Conservation (phyloP, 805 yeast species). For the Ogataea siamensis region DNA sequence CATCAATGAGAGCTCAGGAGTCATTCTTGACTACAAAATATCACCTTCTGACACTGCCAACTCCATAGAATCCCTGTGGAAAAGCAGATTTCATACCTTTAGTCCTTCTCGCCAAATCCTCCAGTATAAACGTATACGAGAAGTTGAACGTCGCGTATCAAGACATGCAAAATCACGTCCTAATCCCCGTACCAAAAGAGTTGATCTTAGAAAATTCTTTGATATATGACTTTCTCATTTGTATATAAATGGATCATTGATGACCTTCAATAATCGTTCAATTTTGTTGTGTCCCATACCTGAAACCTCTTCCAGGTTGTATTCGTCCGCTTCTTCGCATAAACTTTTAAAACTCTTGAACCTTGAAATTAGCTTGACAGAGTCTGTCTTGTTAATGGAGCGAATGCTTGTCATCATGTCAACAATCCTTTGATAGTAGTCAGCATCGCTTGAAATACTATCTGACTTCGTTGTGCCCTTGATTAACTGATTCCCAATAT, state of each 20-base stretch:
- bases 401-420: constrained; percentile 46
- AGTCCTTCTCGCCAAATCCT: neutral
- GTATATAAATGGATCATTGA: constrained; percentile 51
- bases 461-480: constrained; percentile 38
- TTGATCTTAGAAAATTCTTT: constrained; percentile 19
- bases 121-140: neutral
- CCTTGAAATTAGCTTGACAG: constrained; percentile 48
- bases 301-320: constrained; percentile 35
- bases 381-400: constrained; percentile 53
- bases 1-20: neutral
- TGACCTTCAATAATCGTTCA: constrained; percentile 37
- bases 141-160: neutral
- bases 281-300: constrained; percentile 52
- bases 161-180: constrained; percentile 4
- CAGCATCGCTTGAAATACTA: constrained; percentile 31
- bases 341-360: constrained; percentile 44
- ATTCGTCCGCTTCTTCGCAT: constrained; percentile 34
- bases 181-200: constrained; percentile 10
- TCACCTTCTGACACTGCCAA: neutral
- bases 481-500: constrained; percentile 34
- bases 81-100: constrained; percentile 7
- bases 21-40: constrained; percentile 15
- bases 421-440: constrained; percentile 44
- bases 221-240: constrained; percentile 35
- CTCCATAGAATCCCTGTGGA: constrained; percentile 8